phyloP scores from a whole-genome alignment of 306 rosid genomes.

The Malus orientalis region DNA sequence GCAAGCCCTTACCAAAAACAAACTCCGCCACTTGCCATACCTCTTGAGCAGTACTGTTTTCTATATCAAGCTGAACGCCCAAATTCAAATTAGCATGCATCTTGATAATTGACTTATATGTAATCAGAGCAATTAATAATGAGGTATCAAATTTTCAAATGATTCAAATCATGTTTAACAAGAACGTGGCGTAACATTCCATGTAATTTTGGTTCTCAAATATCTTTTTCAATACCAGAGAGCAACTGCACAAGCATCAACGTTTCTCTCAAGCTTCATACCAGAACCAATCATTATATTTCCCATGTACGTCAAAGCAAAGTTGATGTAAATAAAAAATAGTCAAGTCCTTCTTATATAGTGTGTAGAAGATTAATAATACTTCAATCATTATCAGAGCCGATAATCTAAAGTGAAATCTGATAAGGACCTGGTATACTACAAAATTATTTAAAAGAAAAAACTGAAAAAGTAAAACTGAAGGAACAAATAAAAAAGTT shows the following conservation, averaged over 20 bases:
- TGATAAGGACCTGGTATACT: too few species aligned
- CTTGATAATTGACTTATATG: neutral
- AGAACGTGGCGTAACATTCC: neutral
- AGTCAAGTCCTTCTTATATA: neutral
- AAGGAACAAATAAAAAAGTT: neutral
- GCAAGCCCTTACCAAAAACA: slow-evolving; percentile 64
- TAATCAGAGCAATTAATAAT: neutral
- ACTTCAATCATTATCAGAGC: too few species aligned
- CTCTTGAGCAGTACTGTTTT: slow-evolving; percentile 63
- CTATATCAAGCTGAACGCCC: slow-evolving; percentile 76
- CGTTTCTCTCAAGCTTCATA: neutral
- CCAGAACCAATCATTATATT: neutral
- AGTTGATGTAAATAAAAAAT: neutral
- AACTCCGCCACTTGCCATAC: slow-evolving; percentile 83
- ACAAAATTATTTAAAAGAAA: neutral
- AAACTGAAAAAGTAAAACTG: neutral
- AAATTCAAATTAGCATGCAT: slow-evolving; percentile 14
- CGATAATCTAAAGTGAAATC: too few species aligned
- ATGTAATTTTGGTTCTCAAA: neutral
- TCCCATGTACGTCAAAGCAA: neutral
- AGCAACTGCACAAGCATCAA: neutral
- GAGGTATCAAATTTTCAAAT: neutral
- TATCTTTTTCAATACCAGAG: neutral
- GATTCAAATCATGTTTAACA: neutral
- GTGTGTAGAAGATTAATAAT: too few species aligned